Base-by-base conservation (phyloP, 352 stramenopile genomes). In the Pythium apleroticum region DNA sequence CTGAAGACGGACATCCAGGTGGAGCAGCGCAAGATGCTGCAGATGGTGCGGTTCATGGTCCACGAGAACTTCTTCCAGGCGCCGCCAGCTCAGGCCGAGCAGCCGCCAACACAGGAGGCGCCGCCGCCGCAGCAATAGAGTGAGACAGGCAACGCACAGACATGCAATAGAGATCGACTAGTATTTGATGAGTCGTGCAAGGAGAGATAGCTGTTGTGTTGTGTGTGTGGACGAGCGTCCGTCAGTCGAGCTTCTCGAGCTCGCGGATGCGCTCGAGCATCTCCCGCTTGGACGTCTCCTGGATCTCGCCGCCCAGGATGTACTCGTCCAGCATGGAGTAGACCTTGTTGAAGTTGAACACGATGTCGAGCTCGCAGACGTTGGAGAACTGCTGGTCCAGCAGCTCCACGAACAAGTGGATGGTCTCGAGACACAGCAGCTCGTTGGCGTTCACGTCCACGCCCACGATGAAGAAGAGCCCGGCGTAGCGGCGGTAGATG, bases 311-410 rank as follows among this genome's bases (percentile, higher is more conserved):
- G n/a, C 84, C 95, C 20, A 98, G 73, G 43, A 98, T 97, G 68
- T 97, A 98, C 72, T 98, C 93, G 77, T 98, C 95, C 67, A 98
- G 76, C 73, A 98, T 96, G 45, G 80, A 90, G 74, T 98, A 98
- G 43, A 97, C 86, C 79, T 98, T 98, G 81, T 98, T 96, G 55
- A 98, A 98, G 68, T 98, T 96, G 77, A 97, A 97, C 49, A 98
- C 89, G 70, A 93, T 91, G 72, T 98, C 97, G 62, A 99, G 89
- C 77, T 99, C 97, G 72, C 97, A 99, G 50, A 99, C 97, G 84
- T 99, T 99, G 58, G 85, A 91, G 79, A 99, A 99, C 72, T 99
- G 98, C 33, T 90, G 89, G 83, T 99, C 97, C 55, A 99, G 77
- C 35, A 99, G 71, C 86, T 99, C 97, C 7, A 99, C 97, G 74